A percentile compares a stretch with the other conserved stretches of the same genome.
Evolutionary conservation across 2,329 filamentous ascomycete genomes (phyloP).

Genomic region (Nemania serpens): DNA sequence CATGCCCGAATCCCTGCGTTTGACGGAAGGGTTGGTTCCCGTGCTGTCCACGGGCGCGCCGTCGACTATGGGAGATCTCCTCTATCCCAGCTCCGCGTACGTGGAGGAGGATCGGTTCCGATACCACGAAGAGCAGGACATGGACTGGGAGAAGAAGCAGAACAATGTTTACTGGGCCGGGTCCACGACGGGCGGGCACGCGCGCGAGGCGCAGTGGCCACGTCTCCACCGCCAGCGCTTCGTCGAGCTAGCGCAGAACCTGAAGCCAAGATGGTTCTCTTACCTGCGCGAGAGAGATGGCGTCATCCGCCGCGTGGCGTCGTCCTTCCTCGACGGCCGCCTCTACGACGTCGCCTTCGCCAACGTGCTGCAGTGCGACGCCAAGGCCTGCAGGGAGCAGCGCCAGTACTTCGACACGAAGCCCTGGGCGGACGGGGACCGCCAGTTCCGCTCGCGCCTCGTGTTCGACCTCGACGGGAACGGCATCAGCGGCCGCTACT

Average conservation of each 20-base stretch:
- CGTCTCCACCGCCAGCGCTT: conserved; percentile 55
- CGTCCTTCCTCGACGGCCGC: conserved; percentile 44
- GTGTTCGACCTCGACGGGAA: conserved; percentile 62
- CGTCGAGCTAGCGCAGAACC: conserved; percentile 45
- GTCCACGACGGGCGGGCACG: conserved; percentile 56
- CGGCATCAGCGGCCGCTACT: conserved; percentile 58
- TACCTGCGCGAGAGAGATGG: conserved; percentile 42
- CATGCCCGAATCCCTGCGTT: conserved; percentile 48
- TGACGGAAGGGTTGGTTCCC: conserved; percentile 49
- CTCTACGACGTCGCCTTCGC: conserved; percentile 54
- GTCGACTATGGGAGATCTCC: conserved; percentile 56
- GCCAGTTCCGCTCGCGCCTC: conserved; percentile 46
- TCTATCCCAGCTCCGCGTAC: conserved; percentile 58
- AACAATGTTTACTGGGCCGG: conserved; percentile 63
- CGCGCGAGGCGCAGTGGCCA: conserved; percentile 44
- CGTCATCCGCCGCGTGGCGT: conserved; percentile 26
- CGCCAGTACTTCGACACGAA: conserved; percentile 39
- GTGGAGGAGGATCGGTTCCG: conserved; percentile 46
- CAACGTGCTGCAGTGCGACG: conserved; percentile 50
- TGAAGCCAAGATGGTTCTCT: conserved; percentile 32
- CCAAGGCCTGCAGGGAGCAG: conserved; percentile 44
- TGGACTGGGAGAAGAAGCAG: conserved; percentile 54
- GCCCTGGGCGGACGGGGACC: conserved; percentile 42
- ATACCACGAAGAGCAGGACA: conserved; percentile 49
- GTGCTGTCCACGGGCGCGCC: conserved; percentile 51